Percentiles rank a stretch among this genome's conserved stretches.
These are phyloP conservation scores for Aureobasidium sp. DNA, from an alignment of 2,329 filamentous ascomycete species.

Conservation along the genomic window DNA sequence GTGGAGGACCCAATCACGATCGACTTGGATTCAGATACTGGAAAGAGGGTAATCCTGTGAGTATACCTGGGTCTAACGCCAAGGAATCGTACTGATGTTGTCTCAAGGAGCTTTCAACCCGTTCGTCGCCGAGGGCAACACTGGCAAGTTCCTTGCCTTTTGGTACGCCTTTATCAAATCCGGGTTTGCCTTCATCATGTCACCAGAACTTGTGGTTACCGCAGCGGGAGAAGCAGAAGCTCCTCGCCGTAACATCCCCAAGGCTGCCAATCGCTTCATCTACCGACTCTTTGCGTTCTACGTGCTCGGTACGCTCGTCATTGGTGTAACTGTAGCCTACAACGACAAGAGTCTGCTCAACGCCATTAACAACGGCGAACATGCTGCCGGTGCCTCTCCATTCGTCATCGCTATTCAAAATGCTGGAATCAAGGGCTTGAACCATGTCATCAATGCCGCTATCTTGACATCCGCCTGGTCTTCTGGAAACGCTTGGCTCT, in stretches of 20 bases:
- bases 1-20: conserved; percentile 37
- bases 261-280: conserved; percentile 38
- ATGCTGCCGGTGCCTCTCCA: conserved; percentile 36
- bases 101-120: conserved; percentile 19
- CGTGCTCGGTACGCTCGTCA: conserved; percentile 29
- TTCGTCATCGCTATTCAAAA: conserved; percentile 44
- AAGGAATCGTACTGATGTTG: background rate
- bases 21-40: conserved; percentile 39
- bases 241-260: conserved; percentile 57
- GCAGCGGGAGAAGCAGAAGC: conserved; percentile 58
- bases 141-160: conserved; percentile 34
- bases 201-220: conserved; percentile 51
- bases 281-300: conserved; percentile 38
- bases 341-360: conserved; percentile 27
- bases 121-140: conserved; percentile 19
- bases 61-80: too few species aligned
- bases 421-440: conserved; percentile 32
- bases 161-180: conserved; percentile 27
- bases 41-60: conserved; percentile 18
- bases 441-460: conserved; percentile 48
- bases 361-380: conserved; percentile 26
- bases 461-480: conserved; percentile 51
- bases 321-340: conserved; percentile 31
- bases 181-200: conserved; percentile 25
- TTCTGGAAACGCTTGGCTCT: conserved; percentile 51